These are phyloP conservation scores for Jackrogersella multiformis DNA, from an alignment of 495 filamentous ascomycete species.

Conservation along the genomic window DNA sequence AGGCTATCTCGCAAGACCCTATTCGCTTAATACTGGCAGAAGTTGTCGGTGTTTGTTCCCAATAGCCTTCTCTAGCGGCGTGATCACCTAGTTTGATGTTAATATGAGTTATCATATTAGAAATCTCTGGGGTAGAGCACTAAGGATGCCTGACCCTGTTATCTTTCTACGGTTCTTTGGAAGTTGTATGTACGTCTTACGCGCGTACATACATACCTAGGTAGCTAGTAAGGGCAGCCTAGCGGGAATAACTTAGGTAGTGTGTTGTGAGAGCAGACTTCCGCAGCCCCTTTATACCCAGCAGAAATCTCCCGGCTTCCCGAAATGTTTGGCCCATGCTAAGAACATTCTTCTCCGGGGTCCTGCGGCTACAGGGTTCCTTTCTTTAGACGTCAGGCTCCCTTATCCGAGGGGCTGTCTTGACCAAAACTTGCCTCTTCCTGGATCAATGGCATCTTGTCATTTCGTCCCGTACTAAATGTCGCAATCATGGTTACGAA, in stretches of 20 bases:
- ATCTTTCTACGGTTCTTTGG: conserved; percentile 1
- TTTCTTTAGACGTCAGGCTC: conserved; percentile 24
- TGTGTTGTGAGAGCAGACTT: conserved; percentile 10
- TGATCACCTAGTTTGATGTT: conserved; percentile 4
- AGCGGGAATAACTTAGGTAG: conserved; percentile 21
- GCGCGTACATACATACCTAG: conserved; percentile 3
- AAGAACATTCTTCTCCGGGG: conserved; percentile 7
- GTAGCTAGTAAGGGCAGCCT: conserved; percentile 1
- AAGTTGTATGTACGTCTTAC: conserved; percentile 25
- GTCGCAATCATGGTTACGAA: conserved; percentile 17
- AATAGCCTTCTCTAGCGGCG: background rate
- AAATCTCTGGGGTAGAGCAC: conserved; percentile 24
- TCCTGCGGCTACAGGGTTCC: conserved; percentile 9
- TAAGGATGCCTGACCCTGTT: conserved; percentile 18
- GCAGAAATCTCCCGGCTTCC: background rate
- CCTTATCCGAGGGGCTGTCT: conserved; percentile 33
- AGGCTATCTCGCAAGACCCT: background rate
- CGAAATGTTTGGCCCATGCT: conserved; percentile 17
- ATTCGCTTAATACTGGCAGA: background rate
- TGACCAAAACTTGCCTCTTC: conserved; percentile 25
- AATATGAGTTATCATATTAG: conserved; percentile 37
- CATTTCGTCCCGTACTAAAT: conserved; percentile 29
- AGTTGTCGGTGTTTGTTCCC: background rate
- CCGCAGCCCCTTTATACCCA: conserved; percentile 33
- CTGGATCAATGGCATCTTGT: conserved; percentile 30